A percentile compares a stretch with the other conserved stretches of the same genome.
Evolutionary conservation across 2,329 filamentous ascomycete genomes (phyloP).

Genomic region (Cordyceps tenuipes): DNA sequence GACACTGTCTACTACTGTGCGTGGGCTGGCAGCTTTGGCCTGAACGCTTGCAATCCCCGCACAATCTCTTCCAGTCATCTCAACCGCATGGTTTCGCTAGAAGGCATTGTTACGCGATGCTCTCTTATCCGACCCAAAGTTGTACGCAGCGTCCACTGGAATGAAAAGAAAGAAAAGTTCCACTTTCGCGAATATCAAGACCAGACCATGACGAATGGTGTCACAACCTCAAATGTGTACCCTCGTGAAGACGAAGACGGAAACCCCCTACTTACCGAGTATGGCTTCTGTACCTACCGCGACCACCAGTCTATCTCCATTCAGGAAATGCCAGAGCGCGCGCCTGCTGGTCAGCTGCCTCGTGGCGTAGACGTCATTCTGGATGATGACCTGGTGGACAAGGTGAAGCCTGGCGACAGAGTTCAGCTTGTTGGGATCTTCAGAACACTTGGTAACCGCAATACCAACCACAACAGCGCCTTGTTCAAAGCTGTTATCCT

Average conservation of each 20-base stretch:
- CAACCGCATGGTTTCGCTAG: constrained; percentile 94
- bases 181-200: constrained; percentile 86
- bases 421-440: constrained; percentile 97
- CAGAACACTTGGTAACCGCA: constrained; percentile 87
- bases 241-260: constrained; percentile 89
- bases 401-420: constrained; percentile 88
- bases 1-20: constrained; percentile 92
- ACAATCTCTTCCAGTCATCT: constrained; percentile 83
- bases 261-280: constrained; percentile 88
- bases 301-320: constrained; percentile 98
- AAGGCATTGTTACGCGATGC: constrained; percentile 95
- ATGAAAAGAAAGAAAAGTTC: constrained; percentile 77
- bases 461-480: constrained; percentile 80
- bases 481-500: constrained; percentile 91
- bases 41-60: constrained; percentile 88
- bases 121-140: constrained; percentile 93
- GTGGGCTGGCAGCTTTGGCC: constrained; percentile 92
- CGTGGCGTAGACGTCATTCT: constrained; percentile 93
- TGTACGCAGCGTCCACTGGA: constrained; percentile 97
- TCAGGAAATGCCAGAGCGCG: constrained; percentile 97
- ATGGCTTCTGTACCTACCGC: constrained; percentile 89
- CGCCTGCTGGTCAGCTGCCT: constrained; percentile 89
- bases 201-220: constrained; percentile 93
- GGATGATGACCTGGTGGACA: constrained; percentile 93
- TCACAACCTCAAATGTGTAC: constrained; percentile 85